Conservation (phyloP, 75 land plant species). For the Selaginella moellendorffii region DNA sequence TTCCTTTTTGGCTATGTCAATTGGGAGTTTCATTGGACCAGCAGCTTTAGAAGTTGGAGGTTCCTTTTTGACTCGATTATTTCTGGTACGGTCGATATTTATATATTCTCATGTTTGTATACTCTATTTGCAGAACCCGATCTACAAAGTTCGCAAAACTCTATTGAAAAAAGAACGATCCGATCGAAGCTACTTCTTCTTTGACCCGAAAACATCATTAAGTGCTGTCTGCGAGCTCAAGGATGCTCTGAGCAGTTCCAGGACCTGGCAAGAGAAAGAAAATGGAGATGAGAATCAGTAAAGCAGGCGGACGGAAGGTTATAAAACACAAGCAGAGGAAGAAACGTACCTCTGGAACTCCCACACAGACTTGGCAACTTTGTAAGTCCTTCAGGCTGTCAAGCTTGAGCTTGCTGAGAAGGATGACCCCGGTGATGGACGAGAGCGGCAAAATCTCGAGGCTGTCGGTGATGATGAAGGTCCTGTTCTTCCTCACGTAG, state of each 20-base stretch:
- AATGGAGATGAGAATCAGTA: neutral
- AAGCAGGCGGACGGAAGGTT: neutral
- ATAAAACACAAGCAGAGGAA: no score
- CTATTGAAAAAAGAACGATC: no score
- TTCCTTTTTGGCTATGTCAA: no score
- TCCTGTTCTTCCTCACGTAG: constrained; percentile 4
- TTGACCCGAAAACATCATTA: constrained; percentile 2
- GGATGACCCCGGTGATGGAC: neutral
- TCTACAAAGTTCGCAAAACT: no score
- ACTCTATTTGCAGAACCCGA: no score
- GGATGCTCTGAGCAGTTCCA: constrained; percentile 2
- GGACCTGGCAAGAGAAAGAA: neutral
- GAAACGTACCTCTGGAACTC: neutral
- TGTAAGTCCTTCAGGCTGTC: neutral
- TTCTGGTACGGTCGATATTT: no score
- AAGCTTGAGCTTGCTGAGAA: constrained; percentile 3
- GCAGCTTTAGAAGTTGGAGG: no score
- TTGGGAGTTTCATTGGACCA: no score
- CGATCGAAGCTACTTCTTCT: neutral
- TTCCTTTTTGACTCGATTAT: no score
- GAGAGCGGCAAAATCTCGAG: neutral
- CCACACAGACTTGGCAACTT: neutral
- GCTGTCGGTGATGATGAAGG: neutral
- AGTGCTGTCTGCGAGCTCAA: constrained; percentile 4
- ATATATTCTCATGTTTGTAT: no score